Percentiles rank a stretch among this genome's conserved stretches.
These are phyloP conservation scores for Pythium angustatum DNA, from an alignment of 352 stramenopile genomes.

Conservation along the genomic window DNA sequence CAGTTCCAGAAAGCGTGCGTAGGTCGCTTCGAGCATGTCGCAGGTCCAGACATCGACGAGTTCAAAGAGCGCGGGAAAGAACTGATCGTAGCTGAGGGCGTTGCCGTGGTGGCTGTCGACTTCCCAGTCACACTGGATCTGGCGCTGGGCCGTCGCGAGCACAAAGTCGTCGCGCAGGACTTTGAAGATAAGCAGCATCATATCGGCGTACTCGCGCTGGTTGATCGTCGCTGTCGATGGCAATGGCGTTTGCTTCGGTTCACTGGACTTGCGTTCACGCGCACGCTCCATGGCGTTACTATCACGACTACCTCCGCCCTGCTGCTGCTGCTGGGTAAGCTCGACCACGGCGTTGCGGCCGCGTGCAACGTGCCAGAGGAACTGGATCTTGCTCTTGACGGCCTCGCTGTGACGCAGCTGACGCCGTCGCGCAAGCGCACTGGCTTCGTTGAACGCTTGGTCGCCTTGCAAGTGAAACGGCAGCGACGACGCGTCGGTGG, in stretches of 20 bases:
- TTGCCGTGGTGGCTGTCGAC: slow-evolving; percentile 67
- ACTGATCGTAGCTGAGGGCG: slow-evolving; percentile 60
- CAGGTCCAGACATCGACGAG: slow-evolving; percentile 84
- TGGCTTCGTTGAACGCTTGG: slow-evolving; percentile 62
- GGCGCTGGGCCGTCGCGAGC: slow-evolving; percentile 45
- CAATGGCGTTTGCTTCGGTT: not conserved
- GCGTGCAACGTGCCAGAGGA: slow-evolving; percentile 66
- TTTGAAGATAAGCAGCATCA: slow-evolving; percentile 84
- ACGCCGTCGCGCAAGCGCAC: slow-evolving; percentile 50
- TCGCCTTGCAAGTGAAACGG: slow-evolving; percentile 81
- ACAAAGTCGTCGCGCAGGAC: slow-evolving; percentile 74
- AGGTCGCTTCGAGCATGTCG: slow-evolving; percentile 68
- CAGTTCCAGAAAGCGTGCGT: slow-evolving; percentile 65
- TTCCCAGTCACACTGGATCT: slow-evolving; percentile 81
- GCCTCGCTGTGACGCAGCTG: slow-evolving; percentile 50
- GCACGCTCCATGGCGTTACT: not conserved
- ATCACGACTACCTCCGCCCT: not conserved
- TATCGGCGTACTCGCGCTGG: slow-evolving; percentile 63
- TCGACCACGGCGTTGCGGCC: slow-evolving; percentile 35
- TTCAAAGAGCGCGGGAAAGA: slow-evolving; percentile 71
- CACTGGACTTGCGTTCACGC: not conserved
- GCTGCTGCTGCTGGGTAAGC: slow-evolving; percentile 12
- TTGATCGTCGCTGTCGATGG: slow-evolving; percentile 35
- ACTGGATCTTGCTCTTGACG: slow-evolving; percentile 49
- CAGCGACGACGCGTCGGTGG: slow-evolving; percentile 28